Base-by-base conservation (phyloP, 2,329 filamentous ascomycete genomes). In the Colletotrichum salicis region DNA sequence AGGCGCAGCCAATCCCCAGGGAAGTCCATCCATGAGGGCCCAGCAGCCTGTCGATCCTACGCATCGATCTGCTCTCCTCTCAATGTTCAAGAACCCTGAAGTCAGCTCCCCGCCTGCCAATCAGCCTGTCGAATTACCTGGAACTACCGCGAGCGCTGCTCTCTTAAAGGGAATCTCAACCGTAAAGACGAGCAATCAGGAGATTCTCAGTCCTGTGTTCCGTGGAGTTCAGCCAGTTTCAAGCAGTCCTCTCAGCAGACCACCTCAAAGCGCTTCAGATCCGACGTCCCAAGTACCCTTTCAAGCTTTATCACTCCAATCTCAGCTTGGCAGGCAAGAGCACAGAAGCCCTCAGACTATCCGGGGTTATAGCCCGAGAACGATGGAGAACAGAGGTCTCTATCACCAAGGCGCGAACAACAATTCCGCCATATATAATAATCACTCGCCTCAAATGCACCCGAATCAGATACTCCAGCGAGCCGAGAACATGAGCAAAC, bases 61-160 rank as follows among this genome's bases (percentile, higher is more conserved):
- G 45, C 87, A 89, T 73, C 85, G 86, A 27, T 85, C 83, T 22
- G 81, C 85, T 8, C 79, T 90, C 24, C 80, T 90, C 15, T 85
- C 82, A 27, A 88, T 90, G 81, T 89, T 90, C 79, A 89, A 87
- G 72, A 84, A 84, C 73, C 74, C 78, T 12, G 78, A 78, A 33
- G 70, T 79, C 3, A 35, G 71, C 62, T 65, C 29, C 29, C 48
- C 68, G 31, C 56, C 31, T 29, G 57, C 24, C 4, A 64, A 60
- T 19, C 63, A 71, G 24, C 65, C 59, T 13, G 70, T 60, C 19
- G 70, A 72, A 51, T 59, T 72, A 27, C 70, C 70, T n/a, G 70
- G 65, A 51, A 70, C 60, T n/a, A 70, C 70, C 7, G 59, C 70
- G 2, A 70, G 59, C 24, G 66, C 65, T 27, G 66, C 59, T 31